Evolutionary conservation across 2,329 filamentous ascomycete genomes (phyloP).

Genomic region (Pyrenochaeta sp.): DNA sequence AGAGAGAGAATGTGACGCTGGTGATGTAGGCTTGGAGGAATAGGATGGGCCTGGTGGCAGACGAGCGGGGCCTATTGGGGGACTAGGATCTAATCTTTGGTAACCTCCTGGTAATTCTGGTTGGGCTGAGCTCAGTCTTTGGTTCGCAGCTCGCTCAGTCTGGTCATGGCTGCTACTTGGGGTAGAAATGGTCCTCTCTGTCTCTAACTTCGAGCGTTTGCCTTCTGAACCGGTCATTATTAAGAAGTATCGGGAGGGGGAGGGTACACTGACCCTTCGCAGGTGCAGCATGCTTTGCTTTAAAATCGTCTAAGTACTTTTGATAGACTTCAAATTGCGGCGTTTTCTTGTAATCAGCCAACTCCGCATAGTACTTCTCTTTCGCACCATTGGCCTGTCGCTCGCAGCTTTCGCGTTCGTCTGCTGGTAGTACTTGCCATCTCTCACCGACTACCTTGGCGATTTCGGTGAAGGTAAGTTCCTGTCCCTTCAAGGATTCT

Average conservation of each 20-base stretch:
- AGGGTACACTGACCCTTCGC: conserved; percentile 42
- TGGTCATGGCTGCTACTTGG: conserved; percentile 43
- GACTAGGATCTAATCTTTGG: conserved; percentile 37
- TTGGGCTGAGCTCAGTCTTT: conserved; percentile 40
- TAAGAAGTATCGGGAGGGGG: conserved; percentile 2
- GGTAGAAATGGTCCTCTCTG: conserved; percentile 45
- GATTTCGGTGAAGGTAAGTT: conserved; percentile 82
- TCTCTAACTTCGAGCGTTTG: conserved; percentile 55
- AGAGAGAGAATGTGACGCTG: conserved; percentile 38
- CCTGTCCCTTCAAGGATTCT: conserved; percentile 78
- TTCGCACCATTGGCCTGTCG: conserved; percentile 76
- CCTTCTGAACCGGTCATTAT: conserved; percentile 45
- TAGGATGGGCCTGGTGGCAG: conserved; percentile 36
- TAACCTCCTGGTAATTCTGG: conserved; percentile 24
- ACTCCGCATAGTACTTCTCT: conserved; percentile 77
- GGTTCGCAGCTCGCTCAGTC: conserved; percentile 31
- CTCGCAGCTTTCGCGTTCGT: conserved; percentile 77
- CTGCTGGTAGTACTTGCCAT: conserved; percentile 75
- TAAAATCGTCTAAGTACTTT: conserved; percentile 80
- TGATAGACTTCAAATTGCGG: conserved; percentile 72
- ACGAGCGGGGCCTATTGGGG: conserved; percentile 33
- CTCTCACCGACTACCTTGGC: conserved; percentile 83
- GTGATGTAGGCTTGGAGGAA: conserved; percentile 45
- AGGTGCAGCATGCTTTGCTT: conserved; percentile 67
- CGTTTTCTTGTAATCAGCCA: conserved; percentile 81